phyloP scores from a whole-genome alignment of 139 green algal species.

The Chlorella sp. region DNA sequence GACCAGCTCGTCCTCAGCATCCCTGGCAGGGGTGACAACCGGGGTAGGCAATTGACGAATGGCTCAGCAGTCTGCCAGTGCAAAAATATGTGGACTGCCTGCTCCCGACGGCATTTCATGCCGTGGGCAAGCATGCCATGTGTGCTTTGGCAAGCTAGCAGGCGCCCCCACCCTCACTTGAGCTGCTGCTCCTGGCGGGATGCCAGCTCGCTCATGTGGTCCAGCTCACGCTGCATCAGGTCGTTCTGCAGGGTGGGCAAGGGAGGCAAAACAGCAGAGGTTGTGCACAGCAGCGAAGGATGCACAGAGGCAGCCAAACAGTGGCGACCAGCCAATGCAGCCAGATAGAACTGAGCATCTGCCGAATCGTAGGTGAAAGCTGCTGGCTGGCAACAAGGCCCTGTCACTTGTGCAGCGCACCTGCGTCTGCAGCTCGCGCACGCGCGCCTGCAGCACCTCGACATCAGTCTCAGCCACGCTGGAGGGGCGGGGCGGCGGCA shows the following conservation, averaged over 20 bases:
- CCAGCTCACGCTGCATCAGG: constrained; percentile 75
- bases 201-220: constrained; percentile 58
- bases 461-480: constrained; percentile 22
- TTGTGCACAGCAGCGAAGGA: not conserved
- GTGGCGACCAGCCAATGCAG: too few relatives aligned
- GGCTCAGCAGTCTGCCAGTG: not conserved
- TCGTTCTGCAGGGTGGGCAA: constrained; percentile 42
- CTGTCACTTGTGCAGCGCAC: too few relatives aligned
- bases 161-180: constrained; percentile 16
- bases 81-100: too few relatives aligned
- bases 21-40: constrained; percentile 18
- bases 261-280: too few relatives aligned
- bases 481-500: not conserved
- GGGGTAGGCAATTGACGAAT: not conserved
- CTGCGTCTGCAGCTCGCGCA: constrained; percentile 61
- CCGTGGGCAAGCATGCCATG: too few relatives aligned
- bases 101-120: too few relatives aligned
- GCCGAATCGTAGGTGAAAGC: too few relatives aligned
- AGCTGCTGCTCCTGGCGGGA: constrained; percentile 58
- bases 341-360: too few relatives aligned
- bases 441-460: constrained; percentile 37
- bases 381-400: too few relatives aligned
- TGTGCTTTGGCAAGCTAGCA: too few relatives aligned
- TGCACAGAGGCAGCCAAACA: too few relatives aligned
- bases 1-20: constrained; percentile 58